Base-by-base conservation (phyloP, 1,284 basidiomycete genomes). In the Boletus subluridellus region DNA sequence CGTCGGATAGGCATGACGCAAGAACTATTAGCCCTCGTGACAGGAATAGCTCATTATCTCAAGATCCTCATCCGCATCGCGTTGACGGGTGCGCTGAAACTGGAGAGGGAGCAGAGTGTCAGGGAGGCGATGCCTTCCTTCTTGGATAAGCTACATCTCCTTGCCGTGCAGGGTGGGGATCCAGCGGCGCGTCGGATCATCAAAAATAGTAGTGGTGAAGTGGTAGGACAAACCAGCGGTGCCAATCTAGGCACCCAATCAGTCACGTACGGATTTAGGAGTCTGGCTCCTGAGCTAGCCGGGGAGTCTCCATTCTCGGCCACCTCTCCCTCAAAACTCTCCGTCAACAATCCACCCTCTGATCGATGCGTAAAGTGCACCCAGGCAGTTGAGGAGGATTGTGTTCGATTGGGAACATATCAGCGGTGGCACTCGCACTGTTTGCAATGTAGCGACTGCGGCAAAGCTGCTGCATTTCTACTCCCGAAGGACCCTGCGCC, bases 61-160 rank as follows among this genome's bases (percentile, higher is more conserved):
- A 99, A 99, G 80, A 98, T 99, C 73, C 85, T 99, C 55, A 99
- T 99, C 67, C 90, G 96, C 51, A 98, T 99, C 62, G 95, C 97
- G 8, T 80, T 99, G 47, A 98, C 97, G 0, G 95, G 95, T 21
- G 93, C 95, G 3, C 83, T 99, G 64, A 97, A 94, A 75, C 83
- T 99, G 47, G 97, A 99, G 74, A 82, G 95, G 60, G 96, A 99
- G 68, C 85, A 92, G 67, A 83, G 80, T 62, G 87, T 92, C 54
- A 81, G 84, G 38, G 86, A 90, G 58, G 94, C 95, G 0, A 91
- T 99, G 81, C 79, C 86, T 5, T 88, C 86, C 55, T 98, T 98
- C 78, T 83, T 99, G 60, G 93, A 94, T 66, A 90, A 95, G 68
- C 82, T 99, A 49, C 94, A 97, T 71, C 82, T 94, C 58, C 84